These are phyloP conservation scores for Fusarium coicis DNA, from an alignment of 2,329 filamentous ascomycete species.

Conservation along the genomic window DNA sequence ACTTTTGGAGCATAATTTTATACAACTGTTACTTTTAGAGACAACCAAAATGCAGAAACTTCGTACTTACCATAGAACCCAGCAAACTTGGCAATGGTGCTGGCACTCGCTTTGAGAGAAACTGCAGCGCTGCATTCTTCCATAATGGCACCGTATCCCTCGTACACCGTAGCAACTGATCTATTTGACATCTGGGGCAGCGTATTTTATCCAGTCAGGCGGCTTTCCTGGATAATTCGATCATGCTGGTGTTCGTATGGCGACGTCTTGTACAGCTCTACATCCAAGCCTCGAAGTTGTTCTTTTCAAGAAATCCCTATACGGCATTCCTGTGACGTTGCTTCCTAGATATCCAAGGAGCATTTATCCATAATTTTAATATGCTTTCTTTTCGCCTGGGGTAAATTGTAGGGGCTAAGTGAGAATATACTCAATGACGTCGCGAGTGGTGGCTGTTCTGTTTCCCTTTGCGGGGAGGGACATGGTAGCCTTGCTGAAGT, in stretches of 20 bases:
- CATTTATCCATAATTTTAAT: slow-evolving; percentile 30
- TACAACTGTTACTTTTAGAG: neutral
- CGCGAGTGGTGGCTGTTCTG: slow-evolving; percentile 23
- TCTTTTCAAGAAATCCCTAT: slow-evolving; percentile 28
- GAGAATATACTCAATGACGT: slow-evolving; percentile 32
- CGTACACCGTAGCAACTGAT: slow-evolving; percentile 4
- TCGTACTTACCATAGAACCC: slow-evolving; percentile 9
- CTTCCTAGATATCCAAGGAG: slow-evolving; percentile 24
- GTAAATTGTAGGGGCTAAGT: slow-evolving; percentile 12
- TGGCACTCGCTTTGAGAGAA: slow-evolving; percentile 28
- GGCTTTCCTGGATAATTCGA: slow-evolving; percentile 31
- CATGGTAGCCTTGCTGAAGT: slow-evolving; percentile 13
- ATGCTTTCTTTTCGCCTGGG: slow-evolving; percentile 9
- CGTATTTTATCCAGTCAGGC: slow-evolving; percentile 7
- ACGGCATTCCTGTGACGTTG: slow-evolving; percentile 25
- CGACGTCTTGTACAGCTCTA: slow-evolving; percentile 17
- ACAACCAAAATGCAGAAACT: rapidly evolving
- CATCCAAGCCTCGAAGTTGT: slow-evolving; percentile 16
- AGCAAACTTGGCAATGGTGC: slow-evolving; percentile 20
- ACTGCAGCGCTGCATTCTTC: slow-evolving; percentile 30
- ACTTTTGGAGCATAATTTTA: too few species aligned
- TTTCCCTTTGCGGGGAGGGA: slow-evolving; percentile 3
- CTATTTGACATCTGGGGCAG: neutral
- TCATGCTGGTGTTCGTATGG: slow-evolving; percentile 10
- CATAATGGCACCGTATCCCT: slow-evolving; percentile 34